Conservation (phyloP, 345 rosid genomes). For the Brassica juncea region DNA sequence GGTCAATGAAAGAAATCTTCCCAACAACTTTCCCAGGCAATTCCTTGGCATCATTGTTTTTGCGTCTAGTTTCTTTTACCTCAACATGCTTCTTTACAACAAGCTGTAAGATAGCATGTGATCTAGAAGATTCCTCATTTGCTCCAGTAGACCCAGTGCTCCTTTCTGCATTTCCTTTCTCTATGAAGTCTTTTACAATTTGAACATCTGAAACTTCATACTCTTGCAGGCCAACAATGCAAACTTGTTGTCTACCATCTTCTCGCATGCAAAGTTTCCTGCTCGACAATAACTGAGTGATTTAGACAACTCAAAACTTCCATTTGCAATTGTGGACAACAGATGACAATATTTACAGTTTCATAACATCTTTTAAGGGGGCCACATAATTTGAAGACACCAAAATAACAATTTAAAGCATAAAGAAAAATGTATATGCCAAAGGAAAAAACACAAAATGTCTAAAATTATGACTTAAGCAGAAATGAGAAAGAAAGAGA, state of each 20-base stretch:
- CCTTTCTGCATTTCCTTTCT: conserved; percentile 91
- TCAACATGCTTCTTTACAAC: conserved; percentile 80
- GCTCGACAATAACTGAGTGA: conserved; percentile 21
- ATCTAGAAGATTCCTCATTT: conserved; percentile 98
- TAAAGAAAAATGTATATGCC: neutral
- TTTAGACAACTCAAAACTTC: conserved; percentile 18
- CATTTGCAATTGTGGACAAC: conserved; percentile 14
- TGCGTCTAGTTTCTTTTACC: conserved; percentile 79
- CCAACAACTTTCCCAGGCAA: conserved; percentile 80
- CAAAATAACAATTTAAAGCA: neutral
- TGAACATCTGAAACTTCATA: conserved; percentile 94
- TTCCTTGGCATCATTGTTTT: conserved; percentile 78
- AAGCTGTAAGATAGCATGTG: conserved; percentile 49
- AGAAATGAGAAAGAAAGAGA: conserved; percentile 5
- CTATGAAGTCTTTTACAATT: conserved; percentile 87
- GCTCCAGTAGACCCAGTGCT: conserved; percentile 99
- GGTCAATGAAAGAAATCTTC: conserved; percentile 97
- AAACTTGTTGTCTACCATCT: conserved; percentile 98
- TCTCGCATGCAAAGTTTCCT: conserved; percentile 99
- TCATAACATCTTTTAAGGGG: neutral
- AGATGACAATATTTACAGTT: neutral
- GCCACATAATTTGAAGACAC: neutral
- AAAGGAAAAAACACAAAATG: conserved; percentile 10
- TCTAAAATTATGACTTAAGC: neutral
- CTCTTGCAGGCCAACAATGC: conserved; percentile 98